Evolutionary conservation across 495 filamentous ascomycete genomes (phyloP).

Genomic region (Bacidia gigantensis): DNA sequence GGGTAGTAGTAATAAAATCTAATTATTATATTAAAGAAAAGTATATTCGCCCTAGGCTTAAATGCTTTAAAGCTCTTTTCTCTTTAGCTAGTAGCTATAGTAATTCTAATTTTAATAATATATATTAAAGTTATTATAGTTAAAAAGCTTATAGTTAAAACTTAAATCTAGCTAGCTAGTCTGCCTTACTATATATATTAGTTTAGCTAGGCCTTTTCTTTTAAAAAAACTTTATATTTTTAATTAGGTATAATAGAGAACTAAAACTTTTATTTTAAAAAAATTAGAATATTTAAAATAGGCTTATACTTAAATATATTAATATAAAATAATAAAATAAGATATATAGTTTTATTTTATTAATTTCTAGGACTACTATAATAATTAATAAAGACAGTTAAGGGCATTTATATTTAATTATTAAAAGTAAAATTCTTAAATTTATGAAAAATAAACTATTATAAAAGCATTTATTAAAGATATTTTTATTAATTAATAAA

Average conservation of each 20-base stretch:
- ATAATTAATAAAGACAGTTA: constrained; percentile 62
- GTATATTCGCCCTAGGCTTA: no score
- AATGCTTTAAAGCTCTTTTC: no score
- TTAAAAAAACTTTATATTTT: constrained; percentile 49
- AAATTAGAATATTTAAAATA: constrained; percentile 64
- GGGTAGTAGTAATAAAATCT: no score
- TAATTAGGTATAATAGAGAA: constrained; percentile 49
- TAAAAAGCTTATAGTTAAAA: not conserved
- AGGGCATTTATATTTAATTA: constrained; percentile 39
- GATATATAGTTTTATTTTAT: constrained; percentile 54
- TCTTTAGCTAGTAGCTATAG: no score
- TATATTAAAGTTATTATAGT: not conserved
- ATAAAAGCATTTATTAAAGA: constrained; percentile 57
- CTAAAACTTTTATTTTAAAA: constrained; percentile 59
- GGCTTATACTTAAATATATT: constrained; percentile 60
- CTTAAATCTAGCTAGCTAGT: constrained; percentile 40
- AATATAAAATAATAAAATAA: constrained; percentile 67
- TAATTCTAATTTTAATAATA: no score
- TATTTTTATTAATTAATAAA: constrained; percentile 63
- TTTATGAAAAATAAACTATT: constrained; percentile 58
- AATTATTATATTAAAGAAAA: no score
- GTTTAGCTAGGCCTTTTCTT: constrained; percentile 49
- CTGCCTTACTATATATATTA: constrained; percentile 51
- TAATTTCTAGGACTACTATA: constrained; percentile 56
- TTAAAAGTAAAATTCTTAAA: constrained; percentile 60